Base-by-base conservation (phyloP, 768 basidiomycete genomes). In the Calvatia gigantea region DNA sequence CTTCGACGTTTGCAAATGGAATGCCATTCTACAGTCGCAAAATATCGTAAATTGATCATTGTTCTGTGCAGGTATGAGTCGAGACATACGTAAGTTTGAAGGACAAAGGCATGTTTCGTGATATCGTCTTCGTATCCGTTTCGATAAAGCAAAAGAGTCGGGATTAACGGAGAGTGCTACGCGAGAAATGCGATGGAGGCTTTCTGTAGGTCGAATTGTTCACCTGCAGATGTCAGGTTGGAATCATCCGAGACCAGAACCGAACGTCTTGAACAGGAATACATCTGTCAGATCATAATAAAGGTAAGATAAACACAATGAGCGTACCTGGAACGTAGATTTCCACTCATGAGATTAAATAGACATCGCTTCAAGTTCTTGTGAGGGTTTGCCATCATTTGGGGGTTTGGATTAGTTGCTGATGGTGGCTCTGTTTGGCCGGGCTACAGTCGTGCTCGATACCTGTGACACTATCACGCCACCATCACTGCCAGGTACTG, bases 1-100 rank as follows among this genome's bases (percentile, higher is more conserved):
- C 72, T 7, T 72, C 72, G 35, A 70, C 71, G 54, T 73, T 73
- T 4, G 66, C 63, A 25, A 72, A 65, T 9, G 66, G 64, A 27
- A 69, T 64, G 15, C 63, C 66, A 29, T 70, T 54, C 70, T 70
- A 49, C 21, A 39, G 9, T n/a, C n/a, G 19, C 15, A n/a, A 32
- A 11, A n/a, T 3, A 6, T 15, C 43, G 29, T 31, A 2, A 17
- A 21, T 21, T 9, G 3, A 14, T n/a, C n/a, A n/a, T n/a, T n/a
- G n/a, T n/a, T n/a, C n/a, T n/a, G 11, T 3, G 14, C 4, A 11
- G 7, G 19, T 14, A 15, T 25, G 11, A 38, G 8, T 38, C 23
- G 15, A 7, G 3, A 38, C 56, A 17, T 41, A 60, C 60, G 29
- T n/a, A n/a, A 3, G n/a, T 28, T 31, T 60, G 56, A n/a, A 29